These are phyloP conservation scores for Apiospora sp. DNA, from an alignment of 2,329 filamentous ascomycete species.

Conservation along the genomic window DNA sequence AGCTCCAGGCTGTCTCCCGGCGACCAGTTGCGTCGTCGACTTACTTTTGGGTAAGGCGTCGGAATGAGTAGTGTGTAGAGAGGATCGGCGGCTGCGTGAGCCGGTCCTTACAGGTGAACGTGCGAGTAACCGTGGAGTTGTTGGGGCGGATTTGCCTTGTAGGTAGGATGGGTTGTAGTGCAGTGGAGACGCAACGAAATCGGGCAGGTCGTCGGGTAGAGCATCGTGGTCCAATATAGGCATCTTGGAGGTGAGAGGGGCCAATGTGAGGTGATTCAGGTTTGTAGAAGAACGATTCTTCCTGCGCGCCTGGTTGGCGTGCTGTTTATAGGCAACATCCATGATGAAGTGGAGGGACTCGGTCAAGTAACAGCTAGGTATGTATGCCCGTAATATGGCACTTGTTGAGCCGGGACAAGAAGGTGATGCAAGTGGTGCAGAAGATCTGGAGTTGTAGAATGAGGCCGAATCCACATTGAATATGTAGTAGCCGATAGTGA, in stretches of 20 bases:
- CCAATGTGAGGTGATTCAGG: slow-evolving; percentile 67
- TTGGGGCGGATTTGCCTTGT: slow-evolving; percentile 68
- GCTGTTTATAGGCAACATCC: slow-evolving; percentile 69
- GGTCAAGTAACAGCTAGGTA: neutral
- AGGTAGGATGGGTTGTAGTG: slow-evolving; percentile 61
- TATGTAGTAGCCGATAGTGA: neutral
- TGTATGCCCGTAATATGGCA: neutral
- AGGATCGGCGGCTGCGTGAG: slow-evolving; percentile 55
- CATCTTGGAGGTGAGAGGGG: slow-evolving; percentile 69
- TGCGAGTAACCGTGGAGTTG: slow-evolving; percentile 69
- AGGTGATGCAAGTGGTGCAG: neutral
- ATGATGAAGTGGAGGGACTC: slow-evolving; percentile 44
- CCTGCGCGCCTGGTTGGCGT: slow-evolving; percentile 63
- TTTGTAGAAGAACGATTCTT: slow-evolving; percentile 67
- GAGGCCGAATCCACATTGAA: slow-evolving; percentile 1
- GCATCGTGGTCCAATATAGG: slow-evolving; percentile 62
- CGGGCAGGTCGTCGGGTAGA: slow-evolving; percentile 44
- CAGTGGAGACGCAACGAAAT: slow-evolving; percentile 44
- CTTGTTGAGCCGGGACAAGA: neutral
- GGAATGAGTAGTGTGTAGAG: slow-evolving; percentile 41
- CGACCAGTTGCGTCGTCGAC: slow-evolving; percentile 64
- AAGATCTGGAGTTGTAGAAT: neutral
- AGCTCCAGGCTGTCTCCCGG: slow-evolving; percentile 34
- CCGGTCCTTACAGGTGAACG: slow-evolving; percentile 38
- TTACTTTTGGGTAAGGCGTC: slow-evolving; percentile 65